A percentile compares a stretch with the other conserved stretches of the same genome.
Evolutionary conservation across 208 protist species (phyloP).

Genomic region (Leishmania mexicana): DNA sequence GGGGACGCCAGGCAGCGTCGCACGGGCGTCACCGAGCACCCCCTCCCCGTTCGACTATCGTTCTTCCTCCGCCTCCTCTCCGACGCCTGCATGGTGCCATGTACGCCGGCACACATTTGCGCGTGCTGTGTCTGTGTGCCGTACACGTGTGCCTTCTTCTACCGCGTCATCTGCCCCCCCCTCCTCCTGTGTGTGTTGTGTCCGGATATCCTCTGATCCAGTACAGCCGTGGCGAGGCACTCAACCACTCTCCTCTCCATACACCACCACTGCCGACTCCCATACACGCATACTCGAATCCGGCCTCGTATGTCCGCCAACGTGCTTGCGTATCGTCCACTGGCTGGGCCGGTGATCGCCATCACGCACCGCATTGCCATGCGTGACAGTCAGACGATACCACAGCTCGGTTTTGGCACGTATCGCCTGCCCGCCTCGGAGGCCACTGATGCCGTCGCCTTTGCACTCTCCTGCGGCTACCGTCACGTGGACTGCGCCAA

Average conservation of each 20-base stretch:
- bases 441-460: conserved; percentile 51
- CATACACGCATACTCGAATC: neutral
- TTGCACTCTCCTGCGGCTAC: conserved; percentile 80
- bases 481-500: conserved; percentile 92
- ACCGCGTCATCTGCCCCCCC: neutral
- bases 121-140: neutral
- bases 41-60: neutral
- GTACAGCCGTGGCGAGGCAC: neutral
- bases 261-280: neutral
- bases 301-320: conserved; percentile 2
- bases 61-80: neutral
- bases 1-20: neutral
- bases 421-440: conserved; percentile 68
- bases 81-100: neutral
- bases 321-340: conserved; percentile 18
- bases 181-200: neutral
- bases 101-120: neutral
- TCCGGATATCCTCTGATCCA: neutral
- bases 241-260: neutral
- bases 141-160: neutral
- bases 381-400: conserved; percentile 65
- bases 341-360: conserved; percentile 22
- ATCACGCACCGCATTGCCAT: conserved; percentile 43
- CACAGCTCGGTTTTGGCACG: conserved; percentile 90
- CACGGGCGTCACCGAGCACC: neutral